These are phyloP conservation scores for Salvia miltiorrhiza DNA, from an alignment of 257 asterid species.

Conservation along the genomic window DNA sequence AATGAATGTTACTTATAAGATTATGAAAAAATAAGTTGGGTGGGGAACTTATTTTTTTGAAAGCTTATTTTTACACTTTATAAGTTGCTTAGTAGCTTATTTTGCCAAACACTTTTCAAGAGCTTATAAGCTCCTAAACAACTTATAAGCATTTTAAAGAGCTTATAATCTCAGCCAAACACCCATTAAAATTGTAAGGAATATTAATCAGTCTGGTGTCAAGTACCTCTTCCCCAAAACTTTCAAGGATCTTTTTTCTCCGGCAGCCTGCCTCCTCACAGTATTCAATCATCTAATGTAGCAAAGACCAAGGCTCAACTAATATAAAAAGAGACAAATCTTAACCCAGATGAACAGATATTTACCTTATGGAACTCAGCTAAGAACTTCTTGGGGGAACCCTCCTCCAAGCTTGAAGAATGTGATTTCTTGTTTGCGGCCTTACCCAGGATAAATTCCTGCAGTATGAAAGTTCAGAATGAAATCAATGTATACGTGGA, in stretches of 20 bases:
- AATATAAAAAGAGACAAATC: constrained; percentile 5
- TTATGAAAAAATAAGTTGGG: too few relatives aligned
- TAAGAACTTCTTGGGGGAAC: constrained; percentile 62
- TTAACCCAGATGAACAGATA: constrained; percentile 6
- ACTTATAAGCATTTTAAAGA: too few relatives aligned
- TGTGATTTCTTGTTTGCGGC: constrained; percentile 56
- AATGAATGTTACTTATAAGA: too few relatives aligned
- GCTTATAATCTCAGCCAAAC: too few relatives aligned
- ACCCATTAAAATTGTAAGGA: neutral
- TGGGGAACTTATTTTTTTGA: too few relatives aligned
- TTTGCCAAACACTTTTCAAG: too few relatives aligned
- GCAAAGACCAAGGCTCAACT: constrained; percentile 22
- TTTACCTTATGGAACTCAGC: constrained; percentile 65
- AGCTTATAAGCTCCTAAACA: too few relatives aligned
- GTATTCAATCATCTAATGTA: constrained; percentile 76
- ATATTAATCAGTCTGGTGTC: neutral
- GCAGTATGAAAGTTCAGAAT: constrained; percentile 27
- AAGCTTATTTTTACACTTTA: too few relatives aligned
- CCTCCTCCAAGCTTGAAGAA: constrained; percentile 55
- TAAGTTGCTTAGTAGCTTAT: too few relatives aligned
- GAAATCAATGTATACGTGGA: neutral
- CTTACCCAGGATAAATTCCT: constrained; percentile 79
- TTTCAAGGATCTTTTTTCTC: constrained; percentile 85
- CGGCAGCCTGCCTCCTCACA: constrained; percentile 86
- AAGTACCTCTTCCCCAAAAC: constrained; percentile 88